These are phyloP conservation scores for Agastache rugosa DNA, from an alignment of 257 asterid species.

Conservation along the genomic window DNA sequence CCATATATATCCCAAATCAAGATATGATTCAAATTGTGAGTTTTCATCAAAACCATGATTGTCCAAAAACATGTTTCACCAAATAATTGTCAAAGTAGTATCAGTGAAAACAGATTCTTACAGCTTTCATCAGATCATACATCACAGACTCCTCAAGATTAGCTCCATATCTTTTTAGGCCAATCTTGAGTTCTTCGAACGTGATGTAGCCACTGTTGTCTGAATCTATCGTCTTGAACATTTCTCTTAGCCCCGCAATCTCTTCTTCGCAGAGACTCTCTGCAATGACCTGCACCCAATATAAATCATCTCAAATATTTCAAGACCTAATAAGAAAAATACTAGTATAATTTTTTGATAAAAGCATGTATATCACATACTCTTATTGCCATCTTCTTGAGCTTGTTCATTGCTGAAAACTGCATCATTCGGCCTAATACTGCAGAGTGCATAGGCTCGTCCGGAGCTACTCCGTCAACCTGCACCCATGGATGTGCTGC, in stretches of 20 bases:
- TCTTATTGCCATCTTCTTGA: constrained; percentile 59
- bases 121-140: constrained; percentile 47
- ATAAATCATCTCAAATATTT: not conserved
- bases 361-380: constrained; percentile 25
- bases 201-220: constrained; percentile 53
- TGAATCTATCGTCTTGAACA: constrained; percentile 49
- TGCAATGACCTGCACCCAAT: constrained; percentile 47
- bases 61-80: too few relatives aligned
- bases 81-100: too few relatives aligned
- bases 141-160: constrained; percentile 53
- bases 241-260: constrained; percentile 51
- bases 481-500: constrained; percentile 86
- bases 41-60: not conserved
- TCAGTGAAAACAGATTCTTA: constrained; percentile 22
- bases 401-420: constrained; percentile 60
- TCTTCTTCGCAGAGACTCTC: constrained; percentile 55
- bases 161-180: constrained; percentile 49
- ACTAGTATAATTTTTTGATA: not conserved
- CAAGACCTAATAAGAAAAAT: not conserved
- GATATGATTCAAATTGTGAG: not conserved
- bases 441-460: constrained; percentile 77
- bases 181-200: constrained; percentile 53
- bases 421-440: constrained; percentile 61
- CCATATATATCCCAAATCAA: not conserved
- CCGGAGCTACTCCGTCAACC: constrained; percentile 70